These are phyloP conservation scores for Pascua guehoae DNA, from an alignment of 1,284 basidiomycete genomes.

Conservation along the genomic window DNA sequence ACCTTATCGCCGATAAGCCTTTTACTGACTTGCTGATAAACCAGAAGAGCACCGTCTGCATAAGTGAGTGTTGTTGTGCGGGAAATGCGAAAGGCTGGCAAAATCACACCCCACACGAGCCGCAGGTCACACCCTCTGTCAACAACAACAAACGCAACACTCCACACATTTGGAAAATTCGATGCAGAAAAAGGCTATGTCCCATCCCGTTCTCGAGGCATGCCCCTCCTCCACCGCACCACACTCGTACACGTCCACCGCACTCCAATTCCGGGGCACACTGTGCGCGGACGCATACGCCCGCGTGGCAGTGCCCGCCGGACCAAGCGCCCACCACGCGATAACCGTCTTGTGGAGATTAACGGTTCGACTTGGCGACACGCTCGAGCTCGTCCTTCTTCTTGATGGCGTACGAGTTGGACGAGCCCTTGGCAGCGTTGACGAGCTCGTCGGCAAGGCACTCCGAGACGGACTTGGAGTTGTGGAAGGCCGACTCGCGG, in stretches of 20 bases:
- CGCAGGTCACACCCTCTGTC: too few species aligned
- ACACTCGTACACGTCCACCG: slow-evolving; percentile 24
- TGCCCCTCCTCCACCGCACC: slow-evolving; percentile 20
- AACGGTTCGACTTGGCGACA: slow-evolving; percentile 99
- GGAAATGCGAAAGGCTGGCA: too few species aligned
- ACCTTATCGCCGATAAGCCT: too few species aligned
- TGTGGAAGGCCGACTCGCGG: slow-evolving; percentile 99
- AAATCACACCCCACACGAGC: too few species aligned
- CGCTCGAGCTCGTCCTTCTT: slow-evolving; percentile 80
- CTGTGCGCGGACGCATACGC: not conserved
- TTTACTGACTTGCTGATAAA: too few species aligned
- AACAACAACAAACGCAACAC: too few species aligned
- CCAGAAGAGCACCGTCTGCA: too few species aligned
- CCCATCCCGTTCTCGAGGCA: slow-evolving; percentile 13
- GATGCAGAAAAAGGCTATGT: slow-evolving; percentile 25
- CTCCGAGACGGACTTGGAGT: slow-evolving; percentile 98
- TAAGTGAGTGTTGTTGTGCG: too few species aligned
- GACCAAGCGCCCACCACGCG: slow-evolving; percentile 3
- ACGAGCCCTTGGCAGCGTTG: slow-evolving; percentile 99
- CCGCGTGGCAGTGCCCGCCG: not conserved
- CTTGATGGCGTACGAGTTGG: slow-evolving; percentile 98
- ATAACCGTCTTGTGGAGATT: slow-evolving; percentile 43
- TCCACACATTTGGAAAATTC: slow-evolving; percentile 9
- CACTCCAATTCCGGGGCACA: slow-evolving; percentile 7
- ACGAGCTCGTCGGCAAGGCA: slow-evolving; percentile 99